Base-by-base conservation (phyloP, 2,329 filamentous ascomycete species). In the Cytospora piceae region DNA sequence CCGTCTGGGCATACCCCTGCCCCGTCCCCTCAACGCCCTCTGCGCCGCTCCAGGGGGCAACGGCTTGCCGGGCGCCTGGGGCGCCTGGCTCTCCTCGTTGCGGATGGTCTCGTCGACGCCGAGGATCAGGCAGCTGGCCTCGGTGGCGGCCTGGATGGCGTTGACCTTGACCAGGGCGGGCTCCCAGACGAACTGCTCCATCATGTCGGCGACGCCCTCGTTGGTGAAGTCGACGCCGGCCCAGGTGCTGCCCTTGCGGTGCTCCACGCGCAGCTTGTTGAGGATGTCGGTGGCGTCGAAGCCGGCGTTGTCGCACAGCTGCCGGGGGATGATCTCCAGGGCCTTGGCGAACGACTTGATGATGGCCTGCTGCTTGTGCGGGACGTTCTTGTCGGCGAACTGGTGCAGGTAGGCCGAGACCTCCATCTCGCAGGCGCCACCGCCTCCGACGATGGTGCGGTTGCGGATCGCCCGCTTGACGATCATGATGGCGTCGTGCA, bases 401-500 rank as follows among this genome's bases (percentile, higher is more conserved):
- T 87, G 85, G 83, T 97, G 94, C 69, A 99, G 87, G 80, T 97
- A 96, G 49, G 93, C 91, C 8, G 94, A 97, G 61, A 98, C 80
- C 78, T 98, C 95, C 94, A 99, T 98, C 84, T 99, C 95, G 73
- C 85, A 89, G 22, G 95, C 94, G 76, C 95, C 95, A 73, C 95
- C 95, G 73, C 95, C 95, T 55, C 94, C 95, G 31, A 99, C 95
- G 71, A 99, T 97, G 76, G 87, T 91, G 75, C 90, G 90, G 84
- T 98, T 96, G 82, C 92, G 93, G 79, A 98, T 93, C 32, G 95
- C 93, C 68, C 96, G 93, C 87, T 98, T 98, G 76, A 99, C 95
- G 74, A 99, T 97, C 95, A 99, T 99, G 80, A 99, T 98, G 72
- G 95, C 95, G 75, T 99, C 95, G 83, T 99, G 95, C 71, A 99